phyloP scores from a whole-genome alignment of 768 basidiomycete species.

The Lentinula raphanica region DNA sequence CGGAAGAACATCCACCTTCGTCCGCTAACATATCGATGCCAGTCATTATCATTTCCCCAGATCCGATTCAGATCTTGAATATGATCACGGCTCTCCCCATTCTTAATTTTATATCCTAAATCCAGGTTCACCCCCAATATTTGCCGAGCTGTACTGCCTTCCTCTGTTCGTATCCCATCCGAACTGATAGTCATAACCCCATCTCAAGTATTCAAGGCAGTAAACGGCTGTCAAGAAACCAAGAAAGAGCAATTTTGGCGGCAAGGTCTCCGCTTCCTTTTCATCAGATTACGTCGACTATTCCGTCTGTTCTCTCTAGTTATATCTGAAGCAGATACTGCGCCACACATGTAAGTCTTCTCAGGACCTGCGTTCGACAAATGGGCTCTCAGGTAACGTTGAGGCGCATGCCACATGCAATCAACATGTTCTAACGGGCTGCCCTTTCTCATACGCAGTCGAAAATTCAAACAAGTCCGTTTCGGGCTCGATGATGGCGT shows the following conservation, averaged over 20 bases:
- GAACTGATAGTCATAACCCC: too few species aligned
- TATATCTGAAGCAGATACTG: too few species aligned
- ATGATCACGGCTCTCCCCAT: neutral
- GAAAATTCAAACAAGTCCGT: neutral
- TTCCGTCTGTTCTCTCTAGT: neutral
- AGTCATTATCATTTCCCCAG: neutral
- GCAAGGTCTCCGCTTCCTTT: neutral
- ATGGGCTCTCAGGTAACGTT: neutral
- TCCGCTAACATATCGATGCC: neutral
- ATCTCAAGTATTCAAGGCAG: neutral
- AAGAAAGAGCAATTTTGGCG: neutral
- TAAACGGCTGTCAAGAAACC: neutral
- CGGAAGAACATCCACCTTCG: neutral
- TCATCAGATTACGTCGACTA: conserved; percentile 1
- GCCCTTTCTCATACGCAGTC: neutral
- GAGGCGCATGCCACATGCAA: neutral
- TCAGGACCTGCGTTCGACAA: too few species aligned
- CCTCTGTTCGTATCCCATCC: neutral
- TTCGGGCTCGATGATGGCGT: neutral
- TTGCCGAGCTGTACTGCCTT: neutral
- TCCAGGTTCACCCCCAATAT: neutral
- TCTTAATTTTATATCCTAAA: neutral
- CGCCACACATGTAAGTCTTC: too few species aligned
- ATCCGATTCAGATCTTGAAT: neutral
- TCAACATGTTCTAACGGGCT: neutral